Evolutionary conservation across 2,329 filamentous ascomycete genomes (phyloP), one percentile per base, ranked within the genome.

Genomic region (Didymella arachidicola): DNA sequence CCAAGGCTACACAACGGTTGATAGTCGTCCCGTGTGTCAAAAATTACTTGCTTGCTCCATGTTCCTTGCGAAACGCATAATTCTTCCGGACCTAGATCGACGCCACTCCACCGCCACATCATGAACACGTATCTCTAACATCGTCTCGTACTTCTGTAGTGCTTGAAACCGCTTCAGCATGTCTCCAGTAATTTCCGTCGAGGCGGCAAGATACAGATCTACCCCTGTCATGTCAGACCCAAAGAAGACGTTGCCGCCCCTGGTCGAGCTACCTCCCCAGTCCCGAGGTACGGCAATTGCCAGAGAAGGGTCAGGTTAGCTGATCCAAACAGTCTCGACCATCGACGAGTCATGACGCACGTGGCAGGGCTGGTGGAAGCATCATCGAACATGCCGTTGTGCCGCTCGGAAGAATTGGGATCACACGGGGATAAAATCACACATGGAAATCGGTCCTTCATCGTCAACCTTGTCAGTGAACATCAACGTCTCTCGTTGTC

Each of bases 21-120:
- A 16, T 36, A 4, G 8, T 18, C 19, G 22, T 42, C 25, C 34
- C 22, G 29, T 48, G 43, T 36, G 26, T 19, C 36, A n/a, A n/a
- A 29, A 46, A 7, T 16, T 7, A 6, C 42, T 7, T 7, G n/a
- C 5, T 36, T n/a, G 32, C 26, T 12, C 22, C 43, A 38, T 25
- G 32, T 34, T 4, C 10, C 3, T 29, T 39, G n/a, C 42, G 34
- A 42, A 45, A 36, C 47, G 14, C 27, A 36, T 47, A 53, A 45
- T 58, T 58, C 44, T 58, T 53, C 55, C 55, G 49, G 49, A n/a
- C 16, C 55, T 43, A 57, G 48, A 53, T 39, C 43, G 7, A 7
- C 14, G 7, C 22, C 25, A 32, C 18, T 36, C 47, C 42, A 34
- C 42, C 27, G 46, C 8, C 11, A 18, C 36, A 26, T 18, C 19